Base-by-base conservation (phyloP, 2,329 filamentous ascomycete genomes). In the Xylariaceae sp. region DNA sequence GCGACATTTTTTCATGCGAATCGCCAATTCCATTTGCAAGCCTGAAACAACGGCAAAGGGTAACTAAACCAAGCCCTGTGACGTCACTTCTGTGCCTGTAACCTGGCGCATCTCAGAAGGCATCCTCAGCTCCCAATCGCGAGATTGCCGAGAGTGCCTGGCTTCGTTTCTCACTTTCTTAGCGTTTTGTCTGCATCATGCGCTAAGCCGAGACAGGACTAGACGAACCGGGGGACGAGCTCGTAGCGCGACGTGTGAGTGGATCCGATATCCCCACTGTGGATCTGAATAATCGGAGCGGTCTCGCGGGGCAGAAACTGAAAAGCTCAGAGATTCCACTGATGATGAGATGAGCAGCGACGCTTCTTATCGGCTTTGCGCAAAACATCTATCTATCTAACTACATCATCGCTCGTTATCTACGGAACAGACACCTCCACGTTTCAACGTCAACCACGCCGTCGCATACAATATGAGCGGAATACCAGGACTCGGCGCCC, bases 391-490 rank as follows among this genome's bases (percentile, higher is more conserved):
- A 30, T 30, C 23, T 30, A 30, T 30, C 23, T 30, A 4, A 30
- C 23, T 30, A 30, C 23, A 30, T 30, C 23, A 30, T 30, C 23
- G 23, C 23, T 30, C 23, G 23, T 5, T 30, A 30, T 4, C 13
- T 42, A 9, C 37, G 11, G 1, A 45, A n/a, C 17, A 18, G 17
- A 18, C 3, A 45, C 4, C 13, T 45, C 42, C 42, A 13, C 13
- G 5, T n/a, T 8, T 17, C 59, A 57, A 57, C 56, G 57, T 10
- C 34, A 52, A 51, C 51, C 53, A 59, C 55, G 54, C 48, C n/a
- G 9, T 30, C 55, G 23, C 56, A 47, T 52, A 51, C 45, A 64
- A 11, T 10, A 73, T 73, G 71, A 72, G 70, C 52, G 66, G 63
- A 10, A 51, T 72, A 59, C 67, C 71, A 56, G 67, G 67, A 59